Base-by-base conservation (phyloP, 2,329 filamentous ascomycete species). In the Penicillium concentricum region DNA sequence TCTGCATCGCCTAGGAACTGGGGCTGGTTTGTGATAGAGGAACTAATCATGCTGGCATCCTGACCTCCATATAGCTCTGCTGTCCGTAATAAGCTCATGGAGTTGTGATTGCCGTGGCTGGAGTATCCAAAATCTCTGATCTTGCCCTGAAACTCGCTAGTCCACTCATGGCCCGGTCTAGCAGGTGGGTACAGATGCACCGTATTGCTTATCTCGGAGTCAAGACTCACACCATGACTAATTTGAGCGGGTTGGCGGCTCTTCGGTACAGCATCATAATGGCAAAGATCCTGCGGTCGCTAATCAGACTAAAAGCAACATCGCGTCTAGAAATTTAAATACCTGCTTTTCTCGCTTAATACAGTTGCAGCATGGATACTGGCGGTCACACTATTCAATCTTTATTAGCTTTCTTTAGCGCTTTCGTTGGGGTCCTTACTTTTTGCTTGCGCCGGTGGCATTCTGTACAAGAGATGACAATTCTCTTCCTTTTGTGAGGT, bases 341-440 rank as follows among this genome's bases (percentile, higher is more conserved):
- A 62, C 60, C 60, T 56, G 55, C 43, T 26, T 52, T 10, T 22
- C 58, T 56, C 61, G 61, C 51, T 61, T 61, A 44, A 57, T 42
- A 37, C 62, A 65, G 44, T 64, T 63, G 34, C 42, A 54, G 22
- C 61, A 65, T 43, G 62, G 62, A 52, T 48, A 44, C 30, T 54
- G 41, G 18, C 62, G 61, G 45, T 65, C 61, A 32, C 59, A 65
- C 59, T 63, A 48, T 54, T 18, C 35, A 18, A 38, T 18, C 4
- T 38, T 38, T 12, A 38, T n/a, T 18, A 18, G 1, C 32, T 7
- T 34, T 34, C 13, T 12, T 12, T 18, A 38, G 35, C 4, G 1
- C n/a, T 18, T 38, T 38, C n/a, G n/a, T 18, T 7, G 26, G 26
- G 35, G 4, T 10, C 35, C 35, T 4, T 38, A 38, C 35, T 2